Evolutionary conservation across 352 stramenopile genomes (phyloP), one percentile per base, ranked within the genome.

Genomic region (Phytophthora citrophthora): DNA sequence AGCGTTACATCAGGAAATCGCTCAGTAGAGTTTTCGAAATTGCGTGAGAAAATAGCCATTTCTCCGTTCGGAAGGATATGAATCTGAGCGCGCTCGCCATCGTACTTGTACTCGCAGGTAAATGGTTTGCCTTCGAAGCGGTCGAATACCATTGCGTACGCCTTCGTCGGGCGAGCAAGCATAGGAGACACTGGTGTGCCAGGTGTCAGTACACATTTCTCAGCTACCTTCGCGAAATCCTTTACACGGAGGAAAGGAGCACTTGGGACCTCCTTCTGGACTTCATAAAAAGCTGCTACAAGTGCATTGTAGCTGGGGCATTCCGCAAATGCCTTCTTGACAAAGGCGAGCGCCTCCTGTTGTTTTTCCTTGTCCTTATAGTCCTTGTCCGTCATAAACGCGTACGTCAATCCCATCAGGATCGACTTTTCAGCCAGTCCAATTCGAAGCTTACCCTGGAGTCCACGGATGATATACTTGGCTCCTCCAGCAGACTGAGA

Each of bases 101-200:
- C 98, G 75, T 99, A 99, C 79, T 99, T 99, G 90, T 98, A 99
- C 75, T 99, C 98, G 70, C 96, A 99, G 4, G 97, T 99, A 73
- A 99, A 99, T 31, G 86, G 79, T 70, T 93, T 87, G 26, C 94
- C 96, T 68, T 98, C 86, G 51, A 99, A 95, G 7, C 98, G 91
- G 56, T 99, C 97, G 41, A 99, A 91, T 9, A 99, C 97, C 83
- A 99, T 98, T 18, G 89, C 87, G 52, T 94, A 93, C 32, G 89
- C 86, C 69, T 99, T 99, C 1, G 95, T 98, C 0, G 98, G 97
- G 53, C 99, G 98, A 36, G 98, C 97, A 5, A 99, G 83, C 98
- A 99, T 99, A 7, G 98, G 98, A 27, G 93, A 95, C 27, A 99
- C 96, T 0, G 98, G 98, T 39, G 98, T 97, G n/a, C 97, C 97